A percentile compares a stretch with the other conserved stretches of the same genome.
Conservation (phyloP, 352 stramenopile genomes). For the Phytophthora agathidicida region DNA sequence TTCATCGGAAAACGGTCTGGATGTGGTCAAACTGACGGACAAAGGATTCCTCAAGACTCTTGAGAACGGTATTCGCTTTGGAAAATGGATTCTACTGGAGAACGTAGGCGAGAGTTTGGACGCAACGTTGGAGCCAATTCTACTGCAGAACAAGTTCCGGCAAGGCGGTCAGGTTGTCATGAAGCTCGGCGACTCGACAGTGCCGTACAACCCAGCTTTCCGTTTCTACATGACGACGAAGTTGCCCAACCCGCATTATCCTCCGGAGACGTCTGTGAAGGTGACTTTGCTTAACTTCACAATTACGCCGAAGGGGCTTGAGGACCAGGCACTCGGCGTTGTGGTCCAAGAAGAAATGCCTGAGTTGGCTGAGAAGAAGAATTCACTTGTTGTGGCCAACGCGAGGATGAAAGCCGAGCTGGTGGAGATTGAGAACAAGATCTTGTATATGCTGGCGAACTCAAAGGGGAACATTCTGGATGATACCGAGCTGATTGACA, state of each 20-base stretch:
- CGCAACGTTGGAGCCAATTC: constrained; percentile 89
- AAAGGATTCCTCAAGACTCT: constrained; percentile 84
- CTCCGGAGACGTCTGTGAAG: constrained; percentile 93
- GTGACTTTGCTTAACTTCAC: constrained; percentile 94
- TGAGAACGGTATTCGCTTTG: constrained; percentile 94
- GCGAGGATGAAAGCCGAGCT: constrained; percentile 93
- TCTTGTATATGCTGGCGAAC: constrained; percentile 93
- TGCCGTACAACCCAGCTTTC: constrained; percentile 92
- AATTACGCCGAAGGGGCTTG: constrained; percentile 90
- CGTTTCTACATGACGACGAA: constrained; percentile 95
- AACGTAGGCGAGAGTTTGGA: constrained; percentile 90
- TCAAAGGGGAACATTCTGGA: constrained; percentile 94
- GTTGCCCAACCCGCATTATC: constrained; percentile 93
- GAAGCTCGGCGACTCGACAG: constrained; percentile 91
- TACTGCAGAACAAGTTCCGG: constrained; percentile 94
- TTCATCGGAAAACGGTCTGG: constrained; percentile 83
- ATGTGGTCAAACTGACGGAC: constrained; percentile 86
- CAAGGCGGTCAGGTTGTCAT: constrained; percentile 94
- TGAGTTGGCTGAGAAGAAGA: constrained; percentile 94
- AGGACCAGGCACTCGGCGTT: constrained; percentile 92
- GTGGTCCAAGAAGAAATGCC: constrained; percentile 95
- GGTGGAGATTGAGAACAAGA: constrained; percentile 94
- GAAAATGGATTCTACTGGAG: constrained; percentile 91
- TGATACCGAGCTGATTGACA: constrained; percentile 93
- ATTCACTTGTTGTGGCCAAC: constrained; percentile 92